Conservation (phyloP, 164 flowering plant species). For the Piper betle region DNA sequence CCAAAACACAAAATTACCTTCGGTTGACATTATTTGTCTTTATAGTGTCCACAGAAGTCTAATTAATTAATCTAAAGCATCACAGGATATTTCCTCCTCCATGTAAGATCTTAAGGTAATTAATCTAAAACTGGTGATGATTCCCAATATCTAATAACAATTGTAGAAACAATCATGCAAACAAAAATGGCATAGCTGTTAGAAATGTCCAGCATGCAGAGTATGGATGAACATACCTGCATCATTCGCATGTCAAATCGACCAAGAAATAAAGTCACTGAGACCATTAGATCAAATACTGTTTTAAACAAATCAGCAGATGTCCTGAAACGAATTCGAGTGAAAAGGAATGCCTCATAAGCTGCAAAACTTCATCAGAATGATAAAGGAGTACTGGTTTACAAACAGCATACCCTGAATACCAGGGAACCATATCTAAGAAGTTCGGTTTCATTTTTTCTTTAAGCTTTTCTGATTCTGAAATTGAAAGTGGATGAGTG, state of each 20-base stretch:
- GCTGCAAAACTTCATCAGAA: background rate
- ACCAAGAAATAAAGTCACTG: conserved; percentile 95
- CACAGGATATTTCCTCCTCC: too few species aligned
- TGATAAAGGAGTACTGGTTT: conserved; percentile 1
- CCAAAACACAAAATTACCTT: too few species aligned
- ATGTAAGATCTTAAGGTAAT: too few species aligned
- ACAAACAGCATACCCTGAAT: conserved; percentile 66
- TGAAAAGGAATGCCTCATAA: conserved; percentile 1
- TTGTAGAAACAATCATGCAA: too few species aligned
- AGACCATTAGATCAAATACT: conserved; percentile 90
- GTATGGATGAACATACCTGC: conserved; percentile 47
- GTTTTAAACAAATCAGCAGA: conserved; percentile 99
- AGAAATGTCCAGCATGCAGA: too few species aligned
- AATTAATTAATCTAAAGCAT: too few species aligned
- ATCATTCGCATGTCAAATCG: conserved; percentile 99
- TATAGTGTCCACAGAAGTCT: too few species aligned
- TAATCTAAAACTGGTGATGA: too few species aligned
- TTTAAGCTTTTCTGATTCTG: conserved; percentile 65
- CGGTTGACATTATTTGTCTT: too few species aligned
- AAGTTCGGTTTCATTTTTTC: conserved; percentile 86
- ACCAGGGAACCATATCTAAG: conserved; percentile 99
- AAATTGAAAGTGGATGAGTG: conserved; percentile 68
- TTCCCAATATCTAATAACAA: too few species aligned
- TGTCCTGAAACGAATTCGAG: conserved; percentile 51
- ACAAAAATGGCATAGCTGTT: too few species aligned